phyloP scores from a whole-genome alignment of 495 filamentous ascomycete species.

The Penicilliopsis zonata region DNA sequence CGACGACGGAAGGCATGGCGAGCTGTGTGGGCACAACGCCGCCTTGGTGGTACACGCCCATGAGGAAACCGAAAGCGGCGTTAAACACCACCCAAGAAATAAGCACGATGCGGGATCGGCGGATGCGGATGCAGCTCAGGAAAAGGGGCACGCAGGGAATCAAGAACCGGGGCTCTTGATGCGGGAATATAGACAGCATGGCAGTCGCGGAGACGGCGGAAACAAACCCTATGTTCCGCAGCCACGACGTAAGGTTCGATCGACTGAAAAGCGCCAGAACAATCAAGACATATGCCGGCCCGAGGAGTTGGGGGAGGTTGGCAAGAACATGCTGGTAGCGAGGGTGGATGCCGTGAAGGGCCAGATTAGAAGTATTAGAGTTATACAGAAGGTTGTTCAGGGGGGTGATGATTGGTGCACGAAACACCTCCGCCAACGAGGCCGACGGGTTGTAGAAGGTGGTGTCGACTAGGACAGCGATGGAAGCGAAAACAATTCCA shows the following conservation, averaged over 20 bases:
- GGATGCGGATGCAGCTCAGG: conserved; percentile 67
- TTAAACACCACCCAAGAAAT: conserved; percentile 77
- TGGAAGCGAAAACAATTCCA: conserved; percentile 46
- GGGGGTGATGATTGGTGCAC: conserved; percentile 69
- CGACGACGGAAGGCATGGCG: conserved; percentile 29
- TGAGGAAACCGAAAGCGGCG: conserved; percentile 58
- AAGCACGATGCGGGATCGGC: conserved; percentile 50
- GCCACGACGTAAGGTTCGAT: conserved; percentile 28
- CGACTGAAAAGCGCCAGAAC: conserved; percentile 41
- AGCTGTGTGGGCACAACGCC: conserved; percentile 77
- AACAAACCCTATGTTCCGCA: conserved; percentile 40
- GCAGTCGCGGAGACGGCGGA: conserved; percentile 74
- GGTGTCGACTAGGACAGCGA: conserved; percentile 75
- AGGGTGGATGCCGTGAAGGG: conserved; percentile 83
- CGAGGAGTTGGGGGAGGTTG: conserved; percentile 81
- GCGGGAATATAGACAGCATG: conserved; percentile 72
- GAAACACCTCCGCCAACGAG: conserved; percentile 36
- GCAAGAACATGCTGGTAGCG: conserved; percentile 78
- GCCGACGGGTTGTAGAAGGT: conserved; percentile 58
- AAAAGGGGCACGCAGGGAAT: conserved; percentile 82
- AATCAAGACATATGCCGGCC: conserved; percentile 68
- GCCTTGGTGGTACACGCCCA: conserved; percentile 92
- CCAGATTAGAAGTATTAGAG: conserved; percentile 59
- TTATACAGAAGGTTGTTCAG: conserved; percentile 91
- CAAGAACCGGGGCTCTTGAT: conserved; percentile 93